Conservation (phyloP, 2,329 filamentous ascomycete species). For the Pezicula neosporulosa region DNA sequence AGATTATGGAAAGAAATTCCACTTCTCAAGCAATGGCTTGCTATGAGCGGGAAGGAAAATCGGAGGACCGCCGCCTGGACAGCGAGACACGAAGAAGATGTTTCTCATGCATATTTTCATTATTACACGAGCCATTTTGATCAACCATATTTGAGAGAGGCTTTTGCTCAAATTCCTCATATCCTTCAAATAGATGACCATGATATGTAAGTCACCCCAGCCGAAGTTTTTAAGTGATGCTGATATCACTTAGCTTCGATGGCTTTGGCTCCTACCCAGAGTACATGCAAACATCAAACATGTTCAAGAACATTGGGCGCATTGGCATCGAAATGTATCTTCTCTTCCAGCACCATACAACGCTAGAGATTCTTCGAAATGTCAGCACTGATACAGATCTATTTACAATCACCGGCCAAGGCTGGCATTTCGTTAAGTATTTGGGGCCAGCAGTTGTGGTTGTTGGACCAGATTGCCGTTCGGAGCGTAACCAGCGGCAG, state of each 20-base stretch:
- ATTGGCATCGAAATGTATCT: slow-evolving; percentile 97
- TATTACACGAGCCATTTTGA: slow-evolving; percentile 99
- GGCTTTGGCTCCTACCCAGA: slow-evolving; percentile 96
- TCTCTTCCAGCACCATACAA: slow-evolving; percentile 97
- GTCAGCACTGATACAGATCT: slow-evolving; percentile 85
- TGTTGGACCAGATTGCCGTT: slow-evolving; percentile 86
- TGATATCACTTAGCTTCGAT: slow-evolving; percentile 67
- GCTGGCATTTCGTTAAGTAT: slow-evolving; percentile 98
- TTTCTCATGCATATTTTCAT: slow-evolving; percentile 95
- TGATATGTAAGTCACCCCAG: slow-evolving; percentile 73
- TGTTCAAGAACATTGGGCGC: slow-evolving; percentile 97
- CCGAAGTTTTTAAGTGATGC: neutral
- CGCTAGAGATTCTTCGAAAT: slow-evolving; percentile 86
- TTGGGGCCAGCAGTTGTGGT: slow-evolving; percentile 88
- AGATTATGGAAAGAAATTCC: slow-evolving; percentile 95
- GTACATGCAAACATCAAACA: slow-evolving; percentile 95
- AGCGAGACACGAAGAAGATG: slow-evolving; percentile 90
- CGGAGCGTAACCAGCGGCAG: slow-evolving; percentile 83
- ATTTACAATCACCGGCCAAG: slow-evolving; percentile 94
- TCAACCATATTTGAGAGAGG: slow-evolving; percentile 89
- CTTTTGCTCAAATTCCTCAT: slow-evolving; percentile 96
- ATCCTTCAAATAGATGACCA: slow-evolving; percentile 92
- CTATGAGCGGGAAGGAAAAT: slow-evolving; percentile 88
- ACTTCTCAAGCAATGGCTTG: slow-evolving; percentile 89
- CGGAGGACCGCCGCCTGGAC: slow-evolving; percentile 90